phyloP scores from a whole-genome alignment of 441 rosid species.

The Gossypium lobatum region DNA sequence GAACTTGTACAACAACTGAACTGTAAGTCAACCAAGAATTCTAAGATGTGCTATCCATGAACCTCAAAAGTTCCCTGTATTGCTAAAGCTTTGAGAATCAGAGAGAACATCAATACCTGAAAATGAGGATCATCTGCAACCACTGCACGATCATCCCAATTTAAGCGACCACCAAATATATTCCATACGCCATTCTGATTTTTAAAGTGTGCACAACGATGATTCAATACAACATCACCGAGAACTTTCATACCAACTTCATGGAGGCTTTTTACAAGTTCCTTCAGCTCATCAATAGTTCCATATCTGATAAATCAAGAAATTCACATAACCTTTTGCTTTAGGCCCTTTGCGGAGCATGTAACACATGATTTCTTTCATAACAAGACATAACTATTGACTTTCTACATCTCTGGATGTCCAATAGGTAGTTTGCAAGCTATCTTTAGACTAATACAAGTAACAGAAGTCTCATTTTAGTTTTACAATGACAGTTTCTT shows the following conservation, averaged over 20 bases:
- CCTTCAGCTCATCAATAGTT: slow-evolving; percentile 74
- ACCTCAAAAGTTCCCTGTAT: not conserved
- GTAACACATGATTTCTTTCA: not conserved
- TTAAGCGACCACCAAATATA: slow-evolving; percentile 82
- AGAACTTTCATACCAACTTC: slow-evolving; percentile 65
- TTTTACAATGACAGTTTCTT: not conserved
- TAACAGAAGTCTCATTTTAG: not conserved
- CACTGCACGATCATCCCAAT: slow-evolving; percentile 92
- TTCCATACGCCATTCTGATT: slow-evolving; percentile 93
- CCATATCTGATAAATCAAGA: slow-evolving; percentile 60
- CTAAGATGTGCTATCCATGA: not conserved
- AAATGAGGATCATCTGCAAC: slow-evolving; percentile 97
- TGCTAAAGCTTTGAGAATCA: not conserved
- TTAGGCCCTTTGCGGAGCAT: not conserved
- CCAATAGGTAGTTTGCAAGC: slow-evolving; percentile 1
- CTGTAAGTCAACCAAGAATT: not conserved
- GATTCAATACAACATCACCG: slow-evolving; percentile 93
- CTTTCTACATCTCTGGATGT: not conserved
- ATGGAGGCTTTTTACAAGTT: slow-evolving; percentile 60
- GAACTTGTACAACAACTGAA: not conserved
- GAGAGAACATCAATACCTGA: slow-evolving; percentile 48
- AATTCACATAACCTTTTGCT: not conserved
- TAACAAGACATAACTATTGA: not conserved
- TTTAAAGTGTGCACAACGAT: slow-evolving; percentile 86
- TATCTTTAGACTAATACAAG: not conserved